A percentile compares a stretch with the other conserved stretches of the same genome.
Conservation (phyloP, 2,329 filamentous ascomycete genomes). For the Lachnellula willkommii region DNA sequence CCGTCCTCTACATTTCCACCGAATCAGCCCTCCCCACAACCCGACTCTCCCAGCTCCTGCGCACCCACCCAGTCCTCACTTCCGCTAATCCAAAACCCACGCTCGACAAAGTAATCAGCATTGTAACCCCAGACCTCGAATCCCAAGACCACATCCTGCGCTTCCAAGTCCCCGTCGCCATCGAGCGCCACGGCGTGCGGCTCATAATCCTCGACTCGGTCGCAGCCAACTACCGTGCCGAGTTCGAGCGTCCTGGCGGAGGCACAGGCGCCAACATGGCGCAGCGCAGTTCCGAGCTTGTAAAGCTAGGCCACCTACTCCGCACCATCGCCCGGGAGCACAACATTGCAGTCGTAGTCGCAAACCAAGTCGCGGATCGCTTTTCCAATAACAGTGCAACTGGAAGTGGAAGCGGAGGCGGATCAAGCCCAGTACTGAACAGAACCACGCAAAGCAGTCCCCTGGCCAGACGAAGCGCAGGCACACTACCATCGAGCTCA, state of each 20-base stretch:
- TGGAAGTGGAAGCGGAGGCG: conserved; percentile 4
- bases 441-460: conserved; percentile 24
- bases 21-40: conserved; percentile 79
- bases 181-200: conserved; percentile 69
- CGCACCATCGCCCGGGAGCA: conserved; percentile 69
- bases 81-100: conserved; percentile 48
- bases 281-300: conserved; percentile 68
- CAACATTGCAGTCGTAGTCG: conserved; percentile 78
- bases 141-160: conserved; percentile 91
- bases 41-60: conserved; percentile 74
- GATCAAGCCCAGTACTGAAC: conserved; percentile 12
- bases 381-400: conserved; percentile 42
- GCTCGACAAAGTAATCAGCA: conserved; percentile 71
- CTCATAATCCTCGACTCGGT: conserved; percentile 86
- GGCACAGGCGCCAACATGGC: conserved; percentile 57
- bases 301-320: conserved; percentile 69
- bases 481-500: conserved; percentile 22
- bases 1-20: conserved; percentile 90
- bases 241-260: conserved; percentile 61
- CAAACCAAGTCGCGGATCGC: conserved; percentile 92
- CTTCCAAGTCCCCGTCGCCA: conserved; percentile 85
- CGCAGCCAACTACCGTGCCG: conserved; percentile 90
- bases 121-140: conserved; percentile 83
- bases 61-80: conserved; percentile 56
- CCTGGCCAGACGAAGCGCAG: conserved; percentile 16